Conservation (phyloP, 140 eudicot genomes). For the Erigeron philadelphicus region DNA sequence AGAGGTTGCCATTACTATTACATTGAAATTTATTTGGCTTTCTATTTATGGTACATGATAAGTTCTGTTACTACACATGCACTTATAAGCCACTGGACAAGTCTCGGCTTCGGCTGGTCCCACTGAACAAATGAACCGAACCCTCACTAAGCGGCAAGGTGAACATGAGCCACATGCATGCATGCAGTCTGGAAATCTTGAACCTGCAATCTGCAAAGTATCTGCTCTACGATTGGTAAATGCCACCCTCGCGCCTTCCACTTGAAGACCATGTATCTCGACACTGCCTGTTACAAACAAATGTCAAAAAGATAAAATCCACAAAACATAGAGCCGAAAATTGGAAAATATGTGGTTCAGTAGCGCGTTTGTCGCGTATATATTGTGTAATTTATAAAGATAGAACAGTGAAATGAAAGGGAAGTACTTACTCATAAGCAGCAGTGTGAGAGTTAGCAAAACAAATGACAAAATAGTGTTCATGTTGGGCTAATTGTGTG, state of each 20-base stretch:
- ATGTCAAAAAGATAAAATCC: background rate
- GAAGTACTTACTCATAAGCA: conserved; percentile 20
- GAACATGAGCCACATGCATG: conserved; percentile 58
- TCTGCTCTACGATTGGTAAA: conserved; percentile 22
- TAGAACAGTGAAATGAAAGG: background rate
- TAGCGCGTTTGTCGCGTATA: background rate
- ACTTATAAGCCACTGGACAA: conserved; percentile 58
- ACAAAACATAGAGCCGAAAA: background rate
- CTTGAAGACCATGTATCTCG: conserved; percentile 15
- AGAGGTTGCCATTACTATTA: background rate
- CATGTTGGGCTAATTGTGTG: conserved; percentile 24
- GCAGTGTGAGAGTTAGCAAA: conserved; percentile 22
- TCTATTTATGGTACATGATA: conserved; percentile 47
- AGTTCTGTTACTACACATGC: conserved; percentile 49
- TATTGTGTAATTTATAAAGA: background rate
- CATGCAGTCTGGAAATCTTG: conserved; percentile 48
- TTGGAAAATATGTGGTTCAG: background rate
- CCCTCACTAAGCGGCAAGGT: conserved; percentile 53
- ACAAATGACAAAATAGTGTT: conserved; percentile 9
- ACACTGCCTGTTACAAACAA: conserved; percentile 9
- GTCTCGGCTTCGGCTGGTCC: conserved; percentile 44
- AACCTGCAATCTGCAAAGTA: conserved; percentile 44
- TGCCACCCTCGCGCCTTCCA: conserved; percentile 8
- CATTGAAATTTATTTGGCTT: background rate
- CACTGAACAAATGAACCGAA: conserved; percentile 37